phyloP scores from a whole-genome alignment of 305 asterid genomes.

The Fraxinus angustifolia region DNA sequence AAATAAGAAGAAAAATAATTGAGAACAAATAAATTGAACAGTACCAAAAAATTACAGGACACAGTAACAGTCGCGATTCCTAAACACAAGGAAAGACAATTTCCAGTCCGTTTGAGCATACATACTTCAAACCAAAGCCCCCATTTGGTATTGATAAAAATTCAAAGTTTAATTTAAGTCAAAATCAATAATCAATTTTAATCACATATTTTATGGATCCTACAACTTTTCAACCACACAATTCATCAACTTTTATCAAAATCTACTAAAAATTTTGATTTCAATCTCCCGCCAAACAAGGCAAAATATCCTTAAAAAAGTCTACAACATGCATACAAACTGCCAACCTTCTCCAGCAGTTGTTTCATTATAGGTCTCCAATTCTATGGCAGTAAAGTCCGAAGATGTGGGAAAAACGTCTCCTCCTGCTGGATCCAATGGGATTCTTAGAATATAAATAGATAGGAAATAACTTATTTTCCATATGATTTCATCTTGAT shows the following conservation, averaged over 20 bases:
- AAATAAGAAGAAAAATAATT: not conserved
- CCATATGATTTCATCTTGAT: conserved; percentile 32
- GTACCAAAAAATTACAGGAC: conserved; percentile 5
- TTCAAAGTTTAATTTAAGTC: too few species aligned
- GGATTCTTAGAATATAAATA: not conserved
- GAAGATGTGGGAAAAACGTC: not conserved
- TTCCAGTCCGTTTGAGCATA: not conserved
- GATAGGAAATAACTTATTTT: not conserved
- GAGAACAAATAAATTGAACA: conserved; percentile 3
- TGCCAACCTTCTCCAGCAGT: conserved; percentile 18
- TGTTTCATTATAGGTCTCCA: conserved; percentile 1
- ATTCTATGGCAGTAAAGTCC: not conserved
- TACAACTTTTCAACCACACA: too few species aligned
- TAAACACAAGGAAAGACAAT: not conserved
- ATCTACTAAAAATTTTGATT: too few species aligned
- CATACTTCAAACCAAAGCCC: not conserved
- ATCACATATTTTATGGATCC: too few species aligned
- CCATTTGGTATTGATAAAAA: too few species aligned
- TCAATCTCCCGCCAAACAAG: too few species aligned
- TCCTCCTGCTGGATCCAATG: not conserved
- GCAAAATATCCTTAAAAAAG: not conserved
- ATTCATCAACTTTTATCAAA: too few species aligned
- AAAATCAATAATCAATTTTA: too few species aligned
- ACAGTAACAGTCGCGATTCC: not conserved
- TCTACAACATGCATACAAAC: conserved; percentile 24